These are phyloP conservation scores for Silene coronaria DNA, from an alignment of 179 eudicot genomes.

Conservation along the genomic window DNA sequence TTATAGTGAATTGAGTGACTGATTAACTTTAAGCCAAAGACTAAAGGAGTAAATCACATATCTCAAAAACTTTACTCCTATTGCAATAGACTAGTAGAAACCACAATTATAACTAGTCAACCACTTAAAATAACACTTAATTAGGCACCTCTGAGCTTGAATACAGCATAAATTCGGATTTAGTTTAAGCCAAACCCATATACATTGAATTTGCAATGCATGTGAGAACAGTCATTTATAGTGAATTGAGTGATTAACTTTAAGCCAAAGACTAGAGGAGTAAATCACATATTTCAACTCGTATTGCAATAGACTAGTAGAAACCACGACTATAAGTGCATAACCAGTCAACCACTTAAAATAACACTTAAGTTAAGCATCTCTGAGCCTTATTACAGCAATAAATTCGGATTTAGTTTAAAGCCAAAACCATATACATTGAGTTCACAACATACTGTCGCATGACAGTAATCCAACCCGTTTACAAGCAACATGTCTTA, in stretches of 20 bases:
- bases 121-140: background rate
- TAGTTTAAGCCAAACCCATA: background rate
- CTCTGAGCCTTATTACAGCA: background rate
- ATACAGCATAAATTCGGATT: background rate
- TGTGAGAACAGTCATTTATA: background rate
- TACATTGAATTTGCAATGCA: background rate
- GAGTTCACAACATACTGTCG: background rate
- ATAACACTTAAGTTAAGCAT: background rate
- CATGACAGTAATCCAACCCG: background rate
- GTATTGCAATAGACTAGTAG: background rate
- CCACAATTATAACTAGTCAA: background rate
- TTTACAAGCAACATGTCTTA: background rate
- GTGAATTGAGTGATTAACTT: background rate
- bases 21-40: background rate
- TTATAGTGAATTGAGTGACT: background rate
- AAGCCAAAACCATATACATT: background rate
- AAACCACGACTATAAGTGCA: background rate
- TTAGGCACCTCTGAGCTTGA: background rate
- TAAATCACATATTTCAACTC: slow-evolving; percentile 6
- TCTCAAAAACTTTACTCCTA: background rate
- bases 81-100: background rate
- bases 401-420: background rate
- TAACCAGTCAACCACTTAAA: background rate
- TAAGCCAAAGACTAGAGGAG: background rate
- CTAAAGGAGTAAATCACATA: slow-evolving; percentile 2